These are phyloP conservation scores for Fusarium sp. DNA, from an alignment of 2,329 filamentous ascomycete genomes.

Conservation along the genomic window DNA sequence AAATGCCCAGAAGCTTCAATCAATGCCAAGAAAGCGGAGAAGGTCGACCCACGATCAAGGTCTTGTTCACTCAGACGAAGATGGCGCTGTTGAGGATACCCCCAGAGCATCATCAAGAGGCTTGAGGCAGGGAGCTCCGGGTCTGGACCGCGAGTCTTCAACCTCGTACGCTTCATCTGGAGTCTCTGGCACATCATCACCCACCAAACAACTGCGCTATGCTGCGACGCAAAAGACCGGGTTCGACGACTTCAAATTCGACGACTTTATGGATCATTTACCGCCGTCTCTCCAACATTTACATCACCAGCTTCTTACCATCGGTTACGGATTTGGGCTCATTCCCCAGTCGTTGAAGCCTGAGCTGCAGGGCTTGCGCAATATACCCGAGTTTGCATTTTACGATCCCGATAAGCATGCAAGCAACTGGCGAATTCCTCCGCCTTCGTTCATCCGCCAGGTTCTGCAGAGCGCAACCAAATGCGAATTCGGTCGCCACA, in stretches of 20 bases:
- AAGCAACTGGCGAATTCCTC: background rate
- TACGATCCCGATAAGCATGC: background rate
- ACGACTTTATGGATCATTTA: background rate
- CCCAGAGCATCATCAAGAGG: background rate
- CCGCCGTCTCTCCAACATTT: background rate
- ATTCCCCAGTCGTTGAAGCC: background rate
- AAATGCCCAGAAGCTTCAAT: fast-evolving
- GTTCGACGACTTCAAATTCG: background rate
- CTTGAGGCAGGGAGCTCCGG: background rate
- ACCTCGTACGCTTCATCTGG: background rate
- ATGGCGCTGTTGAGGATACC: background rate
- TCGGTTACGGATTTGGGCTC: background rate
- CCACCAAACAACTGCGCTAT: background rate
- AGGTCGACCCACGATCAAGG: background rate
- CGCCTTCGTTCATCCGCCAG: background rate
- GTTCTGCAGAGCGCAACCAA: background rate
- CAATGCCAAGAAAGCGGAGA: background rate
- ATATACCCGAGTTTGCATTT: background rate
- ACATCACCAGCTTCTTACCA: background rate
- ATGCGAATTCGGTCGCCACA: background rate
- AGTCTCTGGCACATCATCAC: background rate
- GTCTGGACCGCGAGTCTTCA: background rate
- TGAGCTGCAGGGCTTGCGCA: background rate
- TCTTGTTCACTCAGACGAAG: background rate
- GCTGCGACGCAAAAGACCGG: background rate